Percentiles rank a stretch among this genome's conserved stretches.
phyloP scores from a whole-genome alignment of 169 alveolate species.

The Plasmodium relictum region DNA sequence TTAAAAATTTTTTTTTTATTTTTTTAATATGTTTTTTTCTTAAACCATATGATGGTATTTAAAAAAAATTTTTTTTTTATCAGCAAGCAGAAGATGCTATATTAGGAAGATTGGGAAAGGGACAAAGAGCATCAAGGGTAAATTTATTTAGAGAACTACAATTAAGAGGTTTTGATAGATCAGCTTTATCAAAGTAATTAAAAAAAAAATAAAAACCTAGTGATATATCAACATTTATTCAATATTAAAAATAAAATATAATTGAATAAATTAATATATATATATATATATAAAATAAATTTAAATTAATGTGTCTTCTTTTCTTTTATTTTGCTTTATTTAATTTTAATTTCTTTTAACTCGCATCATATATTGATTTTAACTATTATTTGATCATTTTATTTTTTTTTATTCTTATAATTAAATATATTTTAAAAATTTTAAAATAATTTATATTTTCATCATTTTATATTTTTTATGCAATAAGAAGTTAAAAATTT shows the following conservation, averaged over 20 bases:
- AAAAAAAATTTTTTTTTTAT: slow-evolving; percentile 6
- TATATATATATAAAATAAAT: slow-evolving; percentile 1
- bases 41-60: neutral
- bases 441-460: too few relatives aligned
- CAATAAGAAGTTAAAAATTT: too few relatives aligned
- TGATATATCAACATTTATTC: neutral
- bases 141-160: slow-evolving; percentile 86
- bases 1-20: neutral
- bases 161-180: slow-evolving; percentile 85
- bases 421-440: too few relatives aligned
- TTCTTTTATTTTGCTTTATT: neutral
- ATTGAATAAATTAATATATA: neutral
- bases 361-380: neutral
- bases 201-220: neutral
- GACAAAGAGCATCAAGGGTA: slow-evolving; percentile 88
- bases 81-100: slow-evolving; percentile 90
- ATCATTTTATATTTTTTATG: too few relatives aligned
- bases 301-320: neutral
- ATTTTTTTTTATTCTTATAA: too few relatives aligned
- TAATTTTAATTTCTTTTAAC: too few relatives aligned
- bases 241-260: neutral
- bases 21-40: neutral
- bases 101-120: slow-evolving; percentile 86
- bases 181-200: slow-evolving; percentile 81
- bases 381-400: too few relatives aligned